A percentile compares a stretch with the other conserved stretches of the same genome.
phyloP scores from a whole-genome alignment of 106 monocot genomes.

The Hemerocallis citrina region DNA sequence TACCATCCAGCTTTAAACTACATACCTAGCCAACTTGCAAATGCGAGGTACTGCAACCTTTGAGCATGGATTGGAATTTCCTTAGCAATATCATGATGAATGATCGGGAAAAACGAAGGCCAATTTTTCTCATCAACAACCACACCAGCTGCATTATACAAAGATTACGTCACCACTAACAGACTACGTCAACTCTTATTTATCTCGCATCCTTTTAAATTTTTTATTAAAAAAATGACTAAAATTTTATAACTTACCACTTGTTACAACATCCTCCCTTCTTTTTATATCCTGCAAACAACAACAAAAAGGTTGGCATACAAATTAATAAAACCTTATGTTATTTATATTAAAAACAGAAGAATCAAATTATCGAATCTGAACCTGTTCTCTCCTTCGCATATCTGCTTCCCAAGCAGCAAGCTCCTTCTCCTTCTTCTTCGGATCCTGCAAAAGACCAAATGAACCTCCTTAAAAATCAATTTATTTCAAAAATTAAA shows the following conservation, averaged over 20 bases:
- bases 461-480: background rate
- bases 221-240: background rate
- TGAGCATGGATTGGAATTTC: slow-evolving; percentile 72
- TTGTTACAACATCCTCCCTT: slow-evolving; percentile 32
- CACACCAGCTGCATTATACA: slow-evolving; percentile 44
- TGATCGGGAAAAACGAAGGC: slow-evolving; percentile 67
- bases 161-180: background rate
- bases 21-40: slow-evolving; percentile 71
- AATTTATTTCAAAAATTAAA: background rate
- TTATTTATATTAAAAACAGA: background rate
- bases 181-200: too few relatives aligned
- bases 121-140: slow-evolving; percentile 63
- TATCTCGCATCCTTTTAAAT: background rate
- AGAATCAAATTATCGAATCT: background rate
- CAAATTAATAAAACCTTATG: background rate
- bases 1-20: too few relatives aligned
- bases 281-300: slow-evolving; percentile 34
- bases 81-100: slow-evolving; percentile 78
- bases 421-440: slow-evolving; percentile 55
- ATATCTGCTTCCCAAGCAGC: slow-evolving; percentile 55
- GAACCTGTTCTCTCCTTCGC: slow-evolving; percentile 54
- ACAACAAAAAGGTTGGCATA: background rate
- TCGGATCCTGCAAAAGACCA: slow-evolving; percentile 27
- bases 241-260: slow-evolving; percentile 15
- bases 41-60: slow-evolving; percentile 68